Conservation (phyloP, 768 basidiomycete species). For the Psilocybe sp. region DNA sequence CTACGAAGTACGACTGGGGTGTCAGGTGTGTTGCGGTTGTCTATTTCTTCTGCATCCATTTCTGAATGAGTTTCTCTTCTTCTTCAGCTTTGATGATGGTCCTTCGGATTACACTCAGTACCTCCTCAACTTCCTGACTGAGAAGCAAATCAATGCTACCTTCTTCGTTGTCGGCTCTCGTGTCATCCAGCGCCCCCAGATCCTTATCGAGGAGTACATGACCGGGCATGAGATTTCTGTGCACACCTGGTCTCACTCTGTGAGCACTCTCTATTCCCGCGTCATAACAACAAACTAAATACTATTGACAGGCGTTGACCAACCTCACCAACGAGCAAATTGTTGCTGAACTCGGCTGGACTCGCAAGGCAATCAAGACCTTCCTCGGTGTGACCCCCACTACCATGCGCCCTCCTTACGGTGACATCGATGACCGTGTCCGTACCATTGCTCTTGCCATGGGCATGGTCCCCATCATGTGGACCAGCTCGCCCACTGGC, state of each 20-base stretch:
- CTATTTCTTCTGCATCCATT: constrained; percentile 1
- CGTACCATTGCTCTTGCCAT: constrained; percentile 87
- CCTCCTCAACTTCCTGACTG: constrained; percentile 67
- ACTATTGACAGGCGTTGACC: constrained; percentile 50
- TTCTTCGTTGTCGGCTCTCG: constrained; percentile 93
- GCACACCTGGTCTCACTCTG: constrained; percentile 90
- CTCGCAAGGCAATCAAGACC: constrained; percentile 77
- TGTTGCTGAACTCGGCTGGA: constrained; percentile 93
- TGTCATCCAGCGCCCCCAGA: constrained; percentile 70
- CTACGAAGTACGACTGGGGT: constrained; percentile 72
- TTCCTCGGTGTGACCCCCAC: constrained; percentile 76
- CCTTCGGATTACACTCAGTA: constrained; percentile 77
- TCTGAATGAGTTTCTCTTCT: constrained; percentile 3
- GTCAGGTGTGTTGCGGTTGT: constrained; percentile 41
- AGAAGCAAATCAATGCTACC: constrained; percentile 68
- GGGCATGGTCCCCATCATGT: constrained; percentile 89
- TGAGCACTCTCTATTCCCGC: constrained; percentile 20
- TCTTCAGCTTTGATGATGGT: constrained; percentile 76
- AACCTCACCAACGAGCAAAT: constrained; percentile 76
- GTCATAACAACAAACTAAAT: constrained; percentile 2
- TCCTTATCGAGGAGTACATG: constrained; percentile 82
- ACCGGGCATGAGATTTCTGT: constrained; percentile 76
- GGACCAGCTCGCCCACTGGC: constrained; percentile 65
- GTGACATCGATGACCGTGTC: constrained; percentile 90
- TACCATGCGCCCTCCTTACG: constrained; percentile 78